A percentile compares a stretch with the other conserved stretches of the same genome.
phyloP scores from a whole-genome alignment of 228 moss, liverwort and hornwort species.

The Sphagnum magellanicum region DNA sequence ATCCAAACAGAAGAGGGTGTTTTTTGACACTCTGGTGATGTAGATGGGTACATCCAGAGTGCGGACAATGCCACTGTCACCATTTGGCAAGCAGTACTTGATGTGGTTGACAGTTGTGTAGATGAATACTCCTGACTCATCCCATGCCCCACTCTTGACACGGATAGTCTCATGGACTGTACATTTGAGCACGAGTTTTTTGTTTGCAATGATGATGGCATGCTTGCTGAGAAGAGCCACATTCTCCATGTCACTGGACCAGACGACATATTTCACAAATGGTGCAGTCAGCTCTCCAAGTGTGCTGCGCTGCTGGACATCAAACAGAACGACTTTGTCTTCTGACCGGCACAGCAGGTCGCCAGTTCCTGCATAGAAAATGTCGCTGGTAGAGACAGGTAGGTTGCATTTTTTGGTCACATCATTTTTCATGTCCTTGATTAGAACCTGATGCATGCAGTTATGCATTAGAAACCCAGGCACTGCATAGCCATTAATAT shows the following conservation, averaged over 20 bases:
- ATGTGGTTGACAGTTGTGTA: constrained; percentile 97
- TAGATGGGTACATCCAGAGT: constrained; percentile 96
- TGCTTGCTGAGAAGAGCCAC: constrained; percentile 94
- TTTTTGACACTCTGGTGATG: constrained; percentile 82
- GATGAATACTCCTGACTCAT: constrained; percentile 92
- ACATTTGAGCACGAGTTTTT: constrained; percentile 94
- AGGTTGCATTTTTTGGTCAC: constrained; percentile 85
- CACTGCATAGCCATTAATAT: too few species aligned
- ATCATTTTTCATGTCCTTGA: constrained; percentile 94
- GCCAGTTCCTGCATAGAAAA: constrained; percentile 88
- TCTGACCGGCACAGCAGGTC: constrained; percentile 91
- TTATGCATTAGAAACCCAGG: too few species aligned
- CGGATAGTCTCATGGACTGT: constrained; percentile 98
- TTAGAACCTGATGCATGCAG: constrained; percentile 50
- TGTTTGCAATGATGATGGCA: constrained; percentile 87
- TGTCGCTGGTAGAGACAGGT: constrained; percentile 75
- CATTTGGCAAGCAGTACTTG: constrained; percentile 97
- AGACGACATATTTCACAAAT: constrained; percentile 92
- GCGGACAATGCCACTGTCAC: constrained; percentile 93
- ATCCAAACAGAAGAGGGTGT: constrained; percentile 81
- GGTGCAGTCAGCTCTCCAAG: constrained; percentile 88
- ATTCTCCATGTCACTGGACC: constrained; percentile 94
- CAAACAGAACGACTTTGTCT: constrained; percentile 92
- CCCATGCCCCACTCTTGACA: constrained; percentile 99
- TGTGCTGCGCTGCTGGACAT: constrained; percentile 83